A percentile compares a stretch with the other conserved stretches of the same genome.
These are phyloP conservation scores for Aspergillus thermomutatus DNA, from an alignment of 2,329 filamentous ascomycete species.

Conservation along the genomic window DNA sequence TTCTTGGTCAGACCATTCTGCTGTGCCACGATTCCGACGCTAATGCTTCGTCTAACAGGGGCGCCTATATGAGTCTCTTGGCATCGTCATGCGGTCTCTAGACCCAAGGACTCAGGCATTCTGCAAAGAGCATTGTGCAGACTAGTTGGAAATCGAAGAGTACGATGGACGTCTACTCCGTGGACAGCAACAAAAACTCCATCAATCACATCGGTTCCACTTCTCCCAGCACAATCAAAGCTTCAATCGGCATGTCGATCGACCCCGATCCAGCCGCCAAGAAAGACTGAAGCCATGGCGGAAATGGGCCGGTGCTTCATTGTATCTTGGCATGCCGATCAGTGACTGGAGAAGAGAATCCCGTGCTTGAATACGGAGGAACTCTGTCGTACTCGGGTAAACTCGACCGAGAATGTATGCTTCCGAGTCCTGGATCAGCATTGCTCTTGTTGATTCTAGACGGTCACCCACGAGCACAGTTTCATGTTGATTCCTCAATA, in stretches of 20 bases:
- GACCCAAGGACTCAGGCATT: background rate
- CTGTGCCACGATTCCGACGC: constrained; percentile 5
- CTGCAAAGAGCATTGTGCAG: too few relatives aligned
- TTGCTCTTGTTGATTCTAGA: background rate
- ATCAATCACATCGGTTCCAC: background rate
- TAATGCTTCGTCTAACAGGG: background rate
- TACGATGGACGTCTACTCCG: background rate
- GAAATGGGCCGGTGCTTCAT: background rate
- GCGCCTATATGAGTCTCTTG: background rate
- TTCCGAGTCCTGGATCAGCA: background rate
- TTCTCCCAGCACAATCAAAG: background rate
- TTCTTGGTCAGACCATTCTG: constrained; percentile 6
- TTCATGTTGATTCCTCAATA: too few relatives aligned
- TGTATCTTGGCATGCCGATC: background rate
- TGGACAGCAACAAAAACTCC: background rate
- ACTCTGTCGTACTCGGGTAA: background rate
- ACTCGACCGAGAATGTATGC: background rate
- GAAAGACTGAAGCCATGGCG: background rate
- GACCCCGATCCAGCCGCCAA: background rate
- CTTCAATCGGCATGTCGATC: background rate
- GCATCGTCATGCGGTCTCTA: background rate
- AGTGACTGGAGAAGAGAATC: background rate
- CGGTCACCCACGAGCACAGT: background rate
- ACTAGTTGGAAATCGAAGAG: background rate
- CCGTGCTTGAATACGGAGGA: background rate